These are phyloP conservation scores for Codiaeum variegatum DNA, from an alignment of 441 rosid species.

Conservation along the genomic window DNA sequence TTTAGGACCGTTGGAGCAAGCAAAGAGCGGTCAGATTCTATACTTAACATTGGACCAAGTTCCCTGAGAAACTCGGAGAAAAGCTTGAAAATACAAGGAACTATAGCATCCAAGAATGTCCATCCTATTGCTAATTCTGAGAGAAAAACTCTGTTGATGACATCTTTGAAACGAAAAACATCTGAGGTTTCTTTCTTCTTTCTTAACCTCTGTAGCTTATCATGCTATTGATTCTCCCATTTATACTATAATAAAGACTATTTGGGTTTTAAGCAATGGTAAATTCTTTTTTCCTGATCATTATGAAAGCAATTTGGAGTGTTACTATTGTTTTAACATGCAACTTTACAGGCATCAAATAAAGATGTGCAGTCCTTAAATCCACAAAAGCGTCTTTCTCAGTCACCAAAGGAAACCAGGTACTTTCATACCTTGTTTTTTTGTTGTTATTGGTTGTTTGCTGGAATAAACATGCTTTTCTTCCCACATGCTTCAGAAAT, in stretches of 20 bases:
- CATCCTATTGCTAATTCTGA: conserved; percentile 33
- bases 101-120: conserved; percentile 25
- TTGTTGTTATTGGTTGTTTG: background rate
- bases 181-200: conserved; percentile 42
- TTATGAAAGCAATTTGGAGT: background rate
- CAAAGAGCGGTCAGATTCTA: conserved; percentile 33
- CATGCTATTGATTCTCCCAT: conserved; percentile 1
- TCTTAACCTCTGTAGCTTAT: background rate
- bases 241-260: background rate
- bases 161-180: conserved; percentile 68
- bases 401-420: conserved; percentile 66
- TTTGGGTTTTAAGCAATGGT: conserved; percentile 15
- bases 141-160: conserved; percentile 30
- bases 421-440: conserved; percentile 20
- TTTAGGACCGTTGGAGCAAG: conserved; percentile 41
- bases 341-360: conserved; percentile 43
- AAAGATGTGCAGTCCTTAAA: conserved; percentile 31
- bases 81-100: conserved; percentile 29
- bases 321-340: conserved; percentile 8
- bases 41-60: conserved; percentile 26
- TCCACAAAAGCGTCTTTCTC: conserved; percentile 60
- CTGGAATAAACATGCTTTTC: conserved; percentile 14
- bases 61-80: conserved; percentile 31
- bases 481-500: conserved; percentile 37
- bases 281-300: conserved; percentile 3